Base-by-base conservation (phyloP, 257 asterid genomes). In the Anisodus acutangulus region DNA sequence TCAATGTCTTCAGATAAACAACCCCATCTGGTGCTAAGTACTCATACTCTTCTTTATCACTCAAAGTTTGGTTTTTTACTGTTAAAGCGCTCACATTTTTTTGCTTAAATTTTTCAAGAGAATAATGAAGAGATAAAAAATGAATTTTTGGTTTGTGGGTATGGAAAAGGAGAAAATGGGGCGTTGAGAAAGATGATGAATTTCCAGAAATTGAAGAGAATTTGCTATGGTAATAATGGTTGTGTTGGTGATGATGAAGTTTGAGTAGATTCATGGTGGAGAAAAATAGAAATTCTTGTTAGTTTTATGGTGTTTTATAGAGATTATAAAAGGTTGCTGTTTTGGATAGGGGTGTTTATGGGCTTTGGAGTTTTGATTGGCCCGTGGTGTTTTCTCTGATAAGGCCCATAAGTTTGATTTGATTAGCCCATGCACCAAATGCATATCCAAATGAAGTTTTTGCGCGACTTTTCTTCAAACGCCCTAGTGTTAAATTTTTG, bases 1-100 rank as follows among this genome's bases (percentile, higher is more conserved):
- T 84, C 31, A 97, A 83, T 16, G 98, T 97, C 86, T 90, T 95
- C 90, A 90, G 94, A 88, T 92, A 93, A 86, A 97, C 97, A 87
- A 90, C 91, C 9, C 99, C 98, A 83, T 93, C 99, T 80, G 90
- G 91, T 9, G 98, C 96, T 67, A 97, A 91, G 86, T 93, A 93
- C 68, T 94, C 98, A 45, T 90, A 90, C 68, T 88, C 92, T 35
- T 86, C 91, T 79, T 80, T 80, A n/a, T 82, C 55, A 58, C 88
- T 76, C 91, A 86, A 86, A 82, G 22, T 45, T 90, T 86, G 66
- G 82, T 87, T 84, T 78, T 88, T 64, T 47, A 85, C 39, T 79
- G 68, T 57, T 8, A 72, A 69, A 57, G 82, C 67, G 83, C 31
- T 79, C 85, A 71, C 90, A 87, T 79, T 51, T 70, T 83, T 79